phyloP scores from a whole-genome alignment of 164 flowering plant genomes.

The Cinnamomum chago region DNA sequence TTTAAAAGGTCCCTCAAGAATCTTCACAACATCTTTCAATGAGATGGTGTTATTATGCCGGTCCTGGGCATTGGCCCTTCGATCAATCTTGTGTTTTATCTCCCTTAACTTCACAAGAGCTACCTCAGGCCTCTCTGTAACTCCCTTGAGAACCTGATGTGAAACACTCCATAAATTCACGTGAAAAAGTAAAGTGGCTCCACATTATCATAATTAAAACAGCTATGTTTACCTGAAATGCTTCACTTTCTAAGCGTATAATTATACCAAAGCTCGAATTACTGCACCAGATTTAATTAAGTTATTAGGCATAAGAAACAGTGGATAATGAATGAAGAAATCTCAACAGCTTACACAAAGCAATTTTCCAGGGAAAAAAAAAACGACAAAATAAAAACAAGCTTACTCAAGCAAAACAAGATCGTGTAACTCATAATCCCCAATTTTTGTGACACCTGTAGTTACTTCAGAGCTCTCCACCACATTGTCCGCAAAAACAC shows the following conservation, averaged over 20 bases:
- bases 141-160: constrained; percentile 84
- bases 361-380: no score
- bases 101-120: constrained; percentile 79
- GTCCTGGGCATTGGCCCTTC: constrained; percentile 63
- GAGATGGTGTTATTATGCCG: constrained; percentile 56
- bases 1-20: constrained; percentile 83
- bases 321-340: neutral
- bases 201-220: neutral
- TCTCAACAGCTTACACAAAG: neutral
- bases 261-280: constrained; percentile 85
- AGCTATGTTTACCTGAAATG: constrained; percentile 65
- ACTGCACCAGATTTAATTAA: constrained; percentile 42
- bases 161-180: neutral
- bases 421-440: constrained; percentile 99
- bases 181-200: neutral
- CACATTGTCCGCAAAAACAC: constrained; percentile 93
- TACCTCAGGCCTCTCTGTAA: constrained; percentile 87
- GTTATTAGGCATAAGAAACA: neutral
- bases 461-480: constrained; percentile 98
- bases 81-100: constrained; percentile 81
- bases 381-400: neutral
- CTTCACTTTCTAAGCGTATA: constrained; percentile 96
- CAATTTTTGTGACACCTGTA: constrained; percentile 80
- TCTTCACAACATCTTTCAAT: constrained; percentile 79
- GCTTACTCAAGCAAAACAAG: constrained; percentile 83